These are phyloP conservation scores for Rhododendron ovatum DNA, from an alignment of 148 eudicot genomes.

Conservation along the genomic window DNA sequence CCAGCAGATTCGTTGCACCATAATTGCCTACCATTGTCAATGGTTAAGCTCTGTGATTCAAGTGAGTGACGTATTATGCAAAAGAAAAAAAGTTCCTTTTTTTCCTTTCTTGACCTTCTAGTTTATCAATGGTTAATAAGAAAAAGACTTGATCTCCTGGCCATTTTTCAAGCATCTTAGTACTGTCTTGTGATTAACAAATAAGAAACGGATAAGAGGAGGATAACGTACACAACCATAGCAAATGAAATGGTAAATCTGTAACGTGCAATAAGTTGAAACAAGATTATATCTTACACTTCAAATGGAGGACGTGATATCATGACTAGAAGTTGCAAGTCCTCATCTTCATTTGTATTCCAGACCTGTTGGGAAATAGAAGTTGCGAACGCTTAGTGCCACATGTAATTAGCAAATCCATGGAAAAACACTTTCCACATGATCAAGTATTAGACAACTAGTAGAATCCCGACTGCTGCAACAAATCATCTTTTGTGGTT, in stretches of 20 bases:
- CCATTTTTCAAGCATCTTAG: background rate
- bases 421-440: background rate
- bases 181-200: background rate
- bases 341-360: slow-evolving; percentile 56
- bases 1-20: background rate
- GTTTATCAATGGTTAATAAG: background rate
- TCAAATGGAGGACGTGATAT: slow-evolving; percentile 84
- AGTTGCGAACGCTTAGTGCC: background rate
- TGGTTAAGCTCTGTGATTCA: background rate
- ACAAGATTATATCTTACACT: slow-evolving; percentile 47
- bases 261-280: background rate
- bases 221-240: background rate
- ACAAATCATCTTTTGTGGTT: background rate
- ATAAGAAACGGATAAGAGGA: background rate
- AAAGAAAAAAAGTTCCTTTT: background rate
- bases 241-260: background rate
- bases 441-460: background rate
- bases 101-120: background rate
- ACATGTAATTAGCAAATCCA: background rate
- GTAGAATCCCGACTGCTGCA: background rate
- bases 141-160: background rate
- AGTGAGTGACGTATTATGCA: background rate
- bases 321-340: slow-evolving; percentile 64
- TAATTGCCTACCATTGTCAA: background rate
- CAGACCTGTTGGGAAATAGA: slow-evolving; percentile 40